phyloP scores from a whole-genome alignment of 1,139 yeast species.

The Taphrina deformans region DNA sequence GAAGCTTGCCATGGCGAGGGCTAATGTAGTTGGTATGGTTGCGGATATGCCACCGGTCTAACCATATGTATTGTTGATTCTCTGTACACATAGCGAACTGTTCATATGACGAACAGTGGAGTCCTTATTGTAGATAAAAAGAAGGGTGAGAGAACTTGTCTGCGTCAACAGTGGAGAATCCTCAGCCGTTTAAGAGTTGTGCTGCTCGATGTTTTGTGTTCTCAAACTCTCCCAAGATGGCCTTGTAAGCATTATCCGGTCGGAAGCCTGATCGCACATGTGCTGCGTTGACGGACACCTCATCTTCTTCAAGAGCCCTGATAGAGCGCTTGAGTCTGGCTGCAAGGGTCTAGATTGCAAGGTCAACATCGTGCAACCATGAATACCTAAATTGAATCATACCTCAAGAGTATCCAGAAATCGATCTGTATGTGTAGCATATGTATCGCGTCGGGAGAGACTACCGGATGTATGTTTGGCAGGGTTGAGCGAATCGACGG shows the following conservation, averaged over 20 bases:
- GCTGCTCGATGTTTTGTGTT: no score
- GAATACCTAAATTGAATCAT: not conserved
- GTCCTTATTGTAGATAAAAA: not conserved
- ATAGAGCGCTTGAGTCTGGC: constrained; percentile 20
- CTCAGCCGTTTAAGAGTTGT: no score
- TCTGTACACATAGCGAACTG: not conserved
- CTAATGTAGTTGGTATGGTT: not conserved
- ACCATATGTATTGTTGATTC: not conserved
- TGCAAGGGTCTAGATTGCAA: not conserved
- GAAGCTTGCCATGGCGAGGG: constrained; percentile 15
- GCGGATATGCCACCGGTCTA: not conserved
- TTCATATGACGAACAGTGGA: not conserved
- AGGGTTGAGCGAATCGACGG: constrained; percentile 19
- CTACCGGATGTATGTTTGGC: not conserved
- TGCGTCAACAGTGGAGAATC: no score
- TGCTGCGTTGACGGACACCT: not conserved
- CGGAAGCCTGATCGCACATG: not conserved
- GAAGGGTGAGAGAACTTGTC: no score
- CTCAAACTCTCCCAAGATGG: not conserved
- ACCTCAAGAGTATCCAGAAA: constrained; percentile 22
- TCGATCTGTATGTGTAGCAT: constrained; percentile 1
- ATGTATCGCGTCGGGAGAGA: not conserved
- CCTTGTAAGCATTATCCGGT: not conserved
- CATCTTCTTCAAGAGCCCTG: constrained; percentile 20
- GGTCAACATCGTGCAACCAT: not conserved